Evolutionary conservation across 306 rosid species (phyloP), one percentile per base, ranked within the genome.

Genomic region (Vigna radiata): DNA sequence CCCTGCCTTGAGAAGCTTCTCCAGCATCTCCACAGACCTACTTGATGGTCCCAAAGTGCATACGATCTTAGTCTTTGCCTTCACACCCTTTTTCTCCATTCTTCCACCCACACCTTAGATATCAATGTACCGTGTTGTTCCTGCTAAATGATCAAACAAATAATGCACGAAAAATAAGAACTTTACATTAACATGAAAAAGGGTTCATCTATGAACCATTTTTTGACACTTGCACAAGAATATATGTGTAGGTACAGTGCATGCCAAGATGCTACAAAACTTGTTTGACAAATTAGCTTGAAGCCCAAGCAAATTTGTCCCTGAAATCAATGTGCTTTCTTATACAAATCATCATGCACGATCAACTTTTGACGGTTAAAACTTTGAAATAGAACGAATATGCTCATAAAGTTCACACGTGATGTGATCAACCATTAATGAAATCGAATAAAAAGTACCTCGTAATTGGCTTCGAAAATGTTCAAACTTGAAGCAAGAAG

Each of bases 1-100:
- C 15, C 80, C 80, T 14, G 66, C 65, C 46, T n/a, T 65, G 3
- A 77, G 67, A 77, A 77, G 80, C 74, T 66, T 77, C 74, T 77
- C 74, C 1, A 77, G 11, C 67, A 66, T 64, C 73, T 65, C 56
- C 56, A 66, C 47, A 15, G 80, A 65, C 31, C 67, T 68, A 21
- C 66, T 50, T 21, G 80, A 36, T 9, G 74, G 80, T 41, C 73
- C 74, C 43, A 72, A 56, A 4, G 67, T 72, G 77, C 77, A 72
- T 31, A 72, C 77, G 14, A 72, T 72, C 77, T 72, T 72, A 0
- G 77, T 72, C 54, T 55, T 72, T 2, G 67, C 43, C 27, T 23
- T 72, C 11, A 19, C 15, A 37, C 37, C 6, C 65, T 37, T 14
- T 37, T 16, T 11, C 23, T 6, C 39, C 65, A 53, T 53, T 52